phyloP scores from a whole-genome alignment of 352 stramenopile genomes.

The Phytophthora sojae region DNA sequence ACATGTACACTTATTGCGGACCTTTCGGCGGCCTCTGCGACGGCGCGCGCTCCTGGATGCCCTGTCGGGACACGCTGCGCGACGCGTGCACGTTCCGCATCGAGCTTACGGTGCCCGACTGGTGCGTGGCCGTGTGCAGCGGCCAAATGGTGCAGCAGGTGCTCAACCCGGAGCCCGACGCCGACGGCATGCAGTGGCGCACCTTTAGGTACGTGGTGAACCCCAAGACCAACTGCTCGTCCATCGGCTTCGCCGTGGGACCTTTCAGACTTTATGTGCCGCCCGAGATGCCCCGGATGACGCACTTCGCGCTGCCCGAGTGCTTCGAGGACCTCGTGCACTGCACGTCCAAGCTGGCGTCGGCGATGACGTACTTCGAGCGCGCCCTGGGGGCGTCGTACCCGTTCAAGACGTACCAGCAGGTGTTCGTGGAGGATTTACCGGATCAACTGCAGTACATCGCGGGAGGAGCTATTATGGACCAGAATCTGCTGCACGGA shows the following conservation, averaged over 20 bases:
- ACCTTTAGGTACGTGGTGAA: conserved; percentile 85
- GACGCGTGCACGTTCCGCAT: conserved; percentile 80
- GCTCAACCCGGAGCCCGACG: conserved; percentile 59
- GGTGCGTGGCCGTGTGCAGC: conserved; percentile 84
- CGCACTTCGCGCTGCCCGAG: conserved; percentile 84
- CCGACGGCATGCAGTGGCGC: conserved; percentile 55
- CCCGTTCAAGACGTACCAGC: conserved; percentile 89
- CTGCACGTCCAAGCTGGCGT: conserved; percentile 75
- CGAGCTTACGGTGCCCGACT: conserved; percentile 83
- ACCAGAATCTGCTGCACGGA: conserved; percentile 84
- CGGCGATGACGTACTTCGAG: conserved; percentile 84
- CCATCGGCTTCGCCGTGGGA: conserved; percentile 81
- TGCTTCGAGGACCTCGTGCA: conserved; percentile 81
- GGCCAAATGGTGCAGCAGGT: conserved; percentile 88
- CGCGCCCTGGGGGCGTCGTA: conserved; percentile 72
- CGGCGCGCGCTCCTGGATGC: conserved; percentile 87
- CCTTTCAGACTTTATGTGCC: conserved; percentile 81
- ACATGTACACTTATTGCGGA: conserved; percentile 90
- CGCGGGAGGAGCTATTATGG: conserved; percentile 70
- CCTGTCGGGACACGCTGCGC: conserved; percentile 75
- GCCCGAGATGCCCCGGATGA: conserved; percentile 83
- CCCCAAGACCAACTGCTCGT: conserved; percentile 84
- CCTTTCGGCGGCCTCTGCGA: conserved; percentile 86
- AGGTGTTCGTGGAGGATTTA: conserved; percentile 88
- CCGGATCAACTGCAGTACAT: conserved; percentile 78